These are phyloP conservation scores for Pichia sp. DNA, from an alignment of 1,139 yeast species.

Conservation along the genomic window DNA sequence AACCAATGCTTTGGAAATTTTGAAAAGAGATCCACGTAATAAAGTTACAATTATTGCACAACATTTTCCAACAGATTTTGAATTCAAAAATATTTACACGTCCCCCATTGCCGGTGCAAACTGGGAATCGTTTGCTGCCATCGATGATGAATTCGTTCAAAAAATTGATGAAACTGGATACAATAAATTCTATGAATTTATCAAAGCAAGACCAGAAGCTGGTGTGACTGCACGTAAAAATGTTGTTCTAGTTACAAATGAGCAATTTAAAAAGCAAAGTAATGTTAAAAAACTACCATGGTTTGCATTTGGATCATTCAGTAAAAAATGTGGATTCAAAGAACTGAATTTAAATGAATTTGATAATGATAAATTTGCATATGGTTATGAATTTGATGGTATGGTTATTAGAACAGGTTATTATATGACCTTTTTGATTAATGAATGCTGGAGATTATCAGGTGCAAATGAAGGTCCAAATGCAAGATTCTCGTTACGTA, in stretches of 20 bases:
- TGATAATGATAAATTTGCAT: slow-evolving; percentile 25
- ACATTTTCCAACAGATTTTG: slow-evolving; percentile 49
- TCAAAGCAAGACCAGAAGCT: slow-evolving; percentile 37
- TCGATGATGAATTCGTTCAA: slow-evolving; percentile 33
- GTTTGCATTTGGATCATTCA: slow-evolving; percentile 36
- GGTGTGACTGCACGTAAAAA: slow-evolving; percentile 40
- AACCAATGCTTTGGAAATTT: slow-evolving; percentile 47
- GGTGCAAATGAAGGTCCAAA: slow-evolving; percentile 19
- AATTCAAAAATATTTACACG: slow-evolving; percentile 40
- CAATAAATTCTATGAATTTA: slow-evolving; percentile 35
- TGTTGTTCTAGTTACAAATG: slow-evolving; percentile 29
- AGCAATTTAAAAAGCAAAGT: slow-evolving; percentile 19
- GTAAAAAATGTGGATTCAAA: slow-evolving; percentile 26
- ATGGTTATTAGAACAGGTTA: slow-evolving; percentile 45
- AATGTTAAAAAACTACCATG: slow-evolving; percentile 33
- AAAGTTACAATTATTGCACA: slow-evolving; percentile 46
- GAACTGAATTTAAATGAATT: slow-evolving; percentile 30
- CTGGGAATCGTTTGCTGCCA: slow-evolving; percentile 44
- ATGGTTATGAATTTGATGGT: slow-evolving; percentile 41
- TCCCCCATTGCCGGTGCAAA: slow-evolving; percentile 83
- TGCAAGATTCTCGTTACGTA: slow-evolving; percentile 33
- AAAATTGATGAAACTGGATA: slow-evolving; percentile 39
- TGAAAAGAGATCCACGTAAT: slow-evolving; percentile 34
- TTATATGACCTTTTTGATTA: slow-evolving; percentile 41
- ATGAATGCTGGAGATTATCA: slow-evolving; percentile 29